Percentiles rank a stretch among this genome's conserved stretches.
These are phyloP conservation scores for Kodamaea alishanica DNA, from an alignment of 1,139 yeast genomes.

Conservation along the genomic window DNA sequence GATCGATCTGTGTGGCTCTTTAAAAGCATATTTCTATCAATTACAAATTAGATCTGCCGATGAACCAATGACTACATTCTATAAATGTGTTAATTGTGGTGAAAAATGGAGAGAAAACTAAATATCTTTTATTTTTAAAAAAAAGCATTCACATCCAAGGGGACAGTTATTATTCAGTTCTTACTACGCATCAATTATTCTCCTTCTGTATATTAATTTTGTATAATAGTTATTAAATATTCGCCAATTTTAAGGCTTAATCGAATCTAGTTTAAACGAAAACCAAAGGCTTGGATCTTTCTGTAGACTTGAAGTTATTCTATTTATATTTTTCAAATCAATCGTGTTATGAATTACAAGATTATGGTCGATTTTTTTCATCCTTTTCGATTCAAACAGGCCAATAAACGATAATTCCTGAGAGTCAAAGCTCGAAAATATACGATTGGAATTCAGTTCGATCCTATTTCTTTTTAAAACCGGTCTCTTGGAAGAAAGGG, in stretches of 20 bases:
- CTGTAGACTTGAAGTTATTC: slow-evolving; percentile 6
- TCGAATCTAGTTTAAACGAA: slow-evolving; percentile 13
- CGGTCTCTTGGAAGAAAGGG: not conserved
- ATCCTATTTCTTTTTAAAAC: not conserved
- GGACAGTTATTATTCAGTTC: no score
- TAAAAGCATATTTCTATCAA: slow-evolving; percentile 94
- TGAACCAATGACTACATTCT: slow-evolving; percentile 94
- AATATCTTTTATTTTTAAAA: not conserved
- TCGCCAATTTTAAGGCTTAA: not conserved
- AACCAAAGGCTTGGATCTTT: slow-evolving; percentile 21
- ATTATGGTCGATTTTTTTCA: not conserved
- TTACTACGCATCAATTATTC: no score
- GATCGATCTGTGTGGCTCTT: slow-evolving; percentile 76
- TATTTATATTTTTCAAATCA: slow-evolving; percentile 5
- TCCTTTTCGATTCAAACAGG: not conserved
- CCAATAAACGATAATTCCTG: slow-evolving; percentile 10
- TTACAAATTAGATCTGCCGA: slow-evolving; percentile 91
- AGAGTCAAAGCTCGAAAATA: slow-evolving; percentile 12
- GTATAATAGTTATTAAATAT: not conserved
- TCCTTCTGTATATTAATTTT: not conserved
- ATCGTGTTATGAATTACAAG: not conserved
- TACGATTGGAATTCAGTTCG: not conserved
- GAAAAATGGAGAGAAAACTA: slow-evolving; percentile 96
- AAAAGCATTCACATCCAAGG: not conserved
- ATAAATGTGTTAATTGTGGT: slow-evolving; percentile 88